Conservation (phyloP, 2,329 filamentous ascomycete species). For the Beauveria rudraprayagi region DNA sequence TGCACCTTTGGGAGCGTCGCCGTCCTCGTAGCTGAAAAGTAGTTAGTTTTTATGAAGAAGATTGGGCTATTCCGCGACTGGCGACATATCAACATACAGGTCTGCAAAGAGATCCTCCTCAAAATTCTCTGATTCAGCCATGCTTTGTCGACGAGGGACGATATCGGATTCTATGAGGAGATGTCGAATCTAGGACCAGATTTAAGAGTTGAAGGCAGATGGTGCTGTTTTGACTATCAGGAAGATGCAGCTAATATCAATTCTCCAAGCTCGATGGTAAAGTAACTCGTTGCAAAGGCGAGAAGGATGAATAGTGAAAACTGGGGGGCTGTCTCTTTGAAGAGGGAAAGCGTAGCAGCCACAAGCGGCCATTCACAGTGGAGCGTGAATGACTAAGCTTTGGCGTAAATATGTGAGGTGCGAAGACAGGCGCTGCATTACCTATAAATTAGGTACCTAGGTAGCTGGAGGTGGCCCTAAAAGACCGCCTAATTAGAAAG, state of each 20-base stretch:
- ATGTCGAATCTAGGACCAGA: neutral
- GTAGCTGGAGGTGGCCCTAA: neutral
- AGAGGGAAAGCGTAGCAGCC: neutral
- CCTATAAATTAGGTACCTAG: neutral
- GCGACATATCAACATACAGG: constrained; percentile 52
- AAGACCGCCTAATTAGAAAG: neutral
- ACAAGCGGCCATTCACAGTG: neutral
- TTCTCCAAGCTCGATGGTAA: neutral
- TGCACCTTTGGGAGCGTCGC: constrained; percentile 38
- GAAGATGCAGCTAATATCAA: constrained; percentile 1
- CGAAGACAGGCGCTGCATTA: neutral
- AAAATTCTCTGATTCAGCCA: constrained; percentile 74
- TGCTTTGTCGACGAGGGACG: constrained; percentile 26
- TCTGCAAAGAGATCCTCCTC: constrained; percentile 96
- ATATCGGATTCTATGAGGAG: neutral
- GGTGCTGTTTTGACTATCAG: neutral
- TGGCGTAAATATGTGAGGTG: neutral
- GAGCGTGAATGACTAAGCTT: constrained; percentile 6
- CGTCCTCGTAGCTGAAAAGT: constrained; percentile 56
- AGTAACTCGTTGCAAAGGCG: neutral
- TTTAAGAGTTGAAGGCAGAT: neutral
- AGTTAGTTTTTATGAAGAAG: neutral
- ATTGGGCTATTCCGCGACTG: neutral
- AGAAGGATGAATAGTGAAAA: neutral
- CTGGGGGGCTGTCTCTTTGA: neutral